A percentile compares a stretch with the other conserved stretches of the same genome.
phyloP scores from a whole-genome alignment of 2,329 filamentous ascomycete genomes.

The Diaporthe vexans region DNA sequence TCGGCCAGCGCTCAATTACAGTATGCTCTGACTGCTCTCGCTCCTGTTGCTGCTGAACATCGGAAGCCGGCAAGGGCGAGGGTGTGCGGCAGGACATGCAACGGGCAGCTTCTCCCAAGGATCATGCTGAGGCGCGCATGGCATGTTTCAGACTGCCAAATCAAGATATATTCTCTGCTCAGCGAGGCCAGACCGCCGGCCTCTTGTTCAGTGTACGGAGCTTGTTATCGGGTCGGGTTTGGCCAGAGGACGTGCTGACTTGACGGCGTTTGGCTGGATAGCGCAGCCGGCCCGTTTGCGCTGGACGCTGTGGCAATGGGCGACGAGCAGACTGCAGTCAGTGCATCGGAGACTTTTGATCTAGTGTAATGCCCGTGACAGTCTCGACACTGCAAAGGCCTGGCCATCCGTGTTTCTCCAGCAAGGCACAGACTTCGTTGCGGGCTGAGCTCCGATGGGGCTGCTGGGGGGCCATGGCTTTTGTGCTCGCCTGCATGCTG shows the following conservation, averaged over 20 bases:
- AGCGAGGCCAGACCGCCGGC: not conserved
- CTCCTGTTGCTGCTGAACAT: not conserved
- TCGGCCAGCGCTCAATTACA: not conserved
- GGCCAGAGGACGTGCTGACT: constrained; percentile 9
- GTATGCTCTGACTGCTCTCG: too few species aligned
- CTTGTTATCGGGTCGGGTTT: not conserved
- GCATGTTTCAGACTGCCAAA: constrained; percentile 31
- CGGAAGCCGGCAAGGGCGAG: constrained; percentile 14
- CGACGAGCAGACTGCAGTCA: not conserved
- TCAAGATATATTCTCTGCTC: not conserved
- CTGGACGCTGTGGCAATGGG: not conserved
- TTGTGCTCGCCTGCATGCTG: not conserved
- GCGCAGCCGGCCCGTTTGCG: too few species aligned
- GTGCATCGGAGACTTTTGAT: constrained; percentile 17
- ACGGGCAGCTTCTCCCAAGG: not conserved
- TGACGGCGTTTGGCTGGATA: not conserved
- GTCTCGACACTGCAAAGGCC: not conserved
- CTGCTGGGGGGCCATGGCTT: not conserved
- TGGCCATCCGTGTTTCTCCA: not conserved
- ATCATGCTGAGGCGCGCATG: not conserved
- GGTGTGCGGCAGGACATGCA: constrained; percentile 3
- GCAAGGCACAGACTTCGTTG: constrained; percentile 14
- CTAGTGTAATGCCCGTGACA: not conserved
- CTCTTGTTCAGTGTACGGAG: not conserved
- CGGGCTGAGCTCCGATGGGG: constrained; percentile 6